A percentile compares a stretch with the other conserved stretches of the same genome.
phyloP scores from a whole-genome alignment of 2,329 filamentous ascomycete species.

The Ascochyta viciae-villosae region DNA sequence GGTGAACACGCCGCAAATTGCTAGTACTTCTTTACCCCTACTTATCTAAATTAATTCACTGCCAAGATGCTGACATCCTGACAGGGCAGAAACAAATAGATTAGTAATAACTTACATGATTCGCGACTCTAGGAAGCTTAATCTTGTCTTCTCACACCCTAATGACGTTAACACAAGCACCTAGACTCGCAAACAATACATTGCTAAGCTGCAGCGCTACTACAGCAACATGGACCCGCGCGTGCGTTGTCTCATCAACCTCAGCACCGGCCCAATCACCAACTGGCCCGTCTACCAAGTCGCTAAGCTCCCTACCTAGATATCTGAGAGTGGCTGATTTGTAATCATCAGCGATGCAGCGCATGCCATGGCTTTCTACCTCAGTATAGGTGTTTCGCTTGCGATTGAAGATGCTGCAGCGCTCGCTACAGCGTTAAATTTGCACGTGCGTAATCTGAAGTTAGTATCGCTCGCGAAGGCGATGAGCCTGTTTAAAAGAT shows the following conservation, averaged over 20 bases:
- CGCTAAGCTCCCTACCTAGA: constrained; percentile 21
- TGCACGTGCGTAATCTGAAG: not conserved
- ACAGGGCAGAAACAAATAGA: constrained; percentile 15
- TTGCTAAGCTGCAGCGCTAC: constrained; percentile 7
- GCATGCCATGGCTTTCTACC: constrained; percentile 27
- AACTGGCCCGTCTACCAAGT: constrained; percentile 25
- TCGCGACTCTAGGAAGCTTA: constrained; percentile 20
- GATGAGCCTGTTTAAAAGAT: constrained; percentile 18
- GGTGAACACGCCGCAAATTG: constrained; percentile 21
- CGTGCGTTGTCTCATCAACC: constrained; percentile 13
- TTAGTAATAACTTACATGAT: constrained; percentile 30
- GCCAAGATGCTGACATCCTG: not conserved
- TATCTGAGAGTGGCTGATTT: constrained; percentile 16
- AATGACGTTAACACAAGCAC: constrained; percentile 20
- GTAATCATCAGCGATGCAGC: constrained; percentile 25
- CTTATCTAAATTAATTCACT: not conserved
- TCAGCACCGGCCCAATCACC: constrained; percentile 12
- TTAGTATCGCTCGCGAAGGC: not conserved
- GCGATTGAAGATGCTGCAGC: constrained; percentile 30
- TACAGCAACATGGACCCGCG: constrained; percentile 17
- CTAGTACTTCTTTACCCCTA: constrained; percentile 4
- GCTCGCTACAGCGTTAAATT: constrained; percentile 8
- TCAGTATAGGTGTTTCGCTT: constrained; percentile 26
- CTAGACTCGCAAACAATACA: constrained; percentile 21
- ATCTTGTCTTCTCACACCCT: constrained; percentile 24